Evolutionary conservation across 345 rosid species (phyloP), one percentile per base, ranked within the genome.

Genomic region (Corymbia maculata): DNA sequence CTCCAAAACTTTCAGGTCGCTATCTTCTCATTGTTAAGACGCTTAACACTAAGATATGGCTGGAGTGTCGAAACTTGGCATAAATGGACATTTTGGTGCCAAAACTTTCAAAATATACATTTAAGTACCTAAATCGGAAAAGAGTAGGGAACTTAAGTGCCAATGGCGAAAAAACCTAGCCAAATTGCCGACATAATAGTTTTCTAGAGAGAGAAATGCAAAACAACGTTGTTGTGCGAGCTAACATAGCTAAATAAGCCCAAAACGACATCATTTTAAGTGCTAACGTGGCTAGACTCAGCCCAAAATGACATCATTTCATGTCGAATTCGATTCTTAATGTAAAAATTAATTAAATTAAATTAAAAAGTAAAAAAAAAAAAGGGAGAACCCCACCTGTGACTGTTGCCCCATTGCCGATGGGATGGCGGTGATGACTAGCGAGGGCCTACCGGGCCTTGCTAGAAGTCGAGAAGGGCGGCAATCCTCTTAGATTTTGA

Each of bases 21-120:
- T 36, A 36, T 36, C 42, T 36, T 36, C 42, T 36, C 42, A 36
- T 36, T 36, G 42, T 36, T 4, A 4, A 36, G 42, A 36, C 4
- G 2, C 42, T 36, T 36, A 36, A 36, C 4, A 4, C 42, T 2
- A 36, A 36, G 42, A 36, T 36, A 36, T 36, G 42, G 42, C 2
- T 55, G 19, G 5, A 55, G 26, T 55, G 11, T 4, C 26, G 19
- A 19, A 55, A 55, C 61, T 21, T 55, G 2, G 5, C 26, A 21
- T 55, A 26, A 11, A 8, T 2, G 4, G 21, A 55, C 1, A 55
- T 11, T 55, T 55, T 1, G 22, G 61, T 0, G 22, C 2, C 12
- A 55, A 55, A 55, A 55, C 0, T 21, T 1, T 0, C 0, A 21
- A 21, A 55, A 55, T 0, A 3, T 21, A 21, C 8, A 21, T 4